phyloP scores from a whole-genome alignment of 768 basidiomycete species.

The Suillus spraguei region DNA sequence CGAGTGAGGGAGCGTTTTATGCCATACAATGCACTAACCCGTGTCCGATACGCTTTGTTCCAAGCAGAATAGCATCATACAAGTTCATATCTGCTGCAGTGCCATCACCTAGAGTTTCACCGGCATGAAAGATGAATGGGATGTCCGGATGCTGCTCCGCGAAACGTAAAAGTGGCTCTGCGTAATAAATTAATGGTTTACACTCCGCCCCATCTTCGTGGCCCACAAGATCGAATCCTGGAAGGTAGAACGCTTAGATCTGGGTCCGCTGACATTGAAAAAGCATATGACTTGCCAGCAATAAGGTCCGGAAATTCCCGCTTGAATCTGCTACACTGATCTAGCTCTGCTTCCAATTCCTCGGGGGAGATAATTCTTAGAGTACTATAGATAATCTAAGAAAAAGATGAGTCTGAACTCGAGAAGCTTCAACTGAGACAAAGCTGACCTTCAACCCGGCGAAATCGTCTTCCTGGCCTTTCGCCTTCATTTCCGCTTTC shows the following conservation, averaged over 20 bases:
- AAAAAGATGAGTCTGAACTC: background rate
- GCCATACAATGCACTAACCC: constrained; percentile 33
- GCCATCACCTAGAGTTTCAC: constrained; percentile 52
- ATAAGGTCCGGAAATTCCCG: constrained; percentile 48
- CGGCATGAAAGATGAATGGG: constrained; percentile 52
- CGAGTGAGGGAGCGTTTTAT: background rate
- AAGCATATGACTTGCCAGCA: constrained; percentile 31
- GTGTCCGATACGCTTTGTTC: constrained; percentile 52
- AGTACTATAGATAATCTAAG: constrained; percentile 47
- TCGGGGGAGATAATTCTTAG: constrained; percentile 37
- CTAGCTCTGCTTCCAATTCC: constrained; percentile 43
- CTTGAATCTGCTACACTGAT: constrained; percentile 46
- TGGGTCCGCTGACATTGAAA: background rate
- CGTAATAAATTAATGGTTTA: constrained; percentile 40
- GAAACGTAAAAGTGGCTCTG: constrained; percentile 41
- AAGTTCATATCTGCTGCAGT: constrained; percentile 45
- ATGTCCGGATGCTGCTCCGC: constrained; percentile 39
- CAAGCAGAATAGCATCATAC: constrained; percentile 52
- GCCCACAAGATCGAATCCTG: constrained; percentile 54
- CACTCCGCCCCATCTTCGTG: constrained; percentile 41
- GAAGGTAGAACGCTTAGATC: background rate
- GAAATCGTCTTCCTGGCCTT: constrained; percentile 45
- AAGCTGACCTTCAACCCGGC: constrained; percentile 40
- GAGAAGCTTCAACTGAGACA: background rate
- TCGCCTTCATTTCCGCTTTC: constrained; percentile 33